These are phyloP conservation scores for Venturia asperata DNA, from an alignment of 2,329 filamentous ascomycete species.

Conservation along the genomic window DNA sequence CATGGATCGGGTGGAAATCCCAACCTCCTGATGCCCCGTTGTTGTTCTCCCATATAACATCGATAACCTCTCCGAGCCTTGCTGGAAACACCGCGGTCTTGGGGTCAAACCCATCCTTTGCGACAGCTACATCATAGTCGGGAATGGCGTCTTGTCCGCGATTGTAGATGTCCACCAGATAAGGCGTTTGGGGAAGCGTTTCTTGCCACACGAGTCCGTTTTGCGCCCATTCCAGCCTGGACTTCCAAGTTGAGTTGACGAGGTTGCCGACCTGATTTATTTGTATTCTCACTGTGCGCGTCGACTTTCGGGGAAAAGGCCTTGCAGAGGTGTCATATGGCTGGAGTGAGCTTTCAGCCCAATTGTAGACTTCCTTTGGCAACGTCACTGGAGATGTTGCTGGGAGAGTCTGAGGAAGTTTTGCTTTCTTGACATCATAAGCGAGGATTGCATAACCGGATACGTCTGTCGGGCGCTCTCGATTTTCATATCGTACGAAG, in stretches of 20 bases:
- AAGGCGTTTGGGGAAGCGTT: constrained; percentile 31
- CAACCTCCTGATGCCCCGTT: constrained; percentile 33
- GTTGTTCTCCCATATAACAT: constrained; percentile 45
- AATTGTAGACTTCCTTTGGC: constrained; percentile 31
- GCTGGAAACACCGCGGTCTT: constrained; percentile 45
- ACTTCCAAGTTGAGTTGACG: neutral
- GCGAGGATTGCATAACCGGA: constrained; percentile 45
- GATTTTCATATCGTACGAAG: constrained; percentile 44
- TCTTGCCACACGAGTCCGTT: constrained; percentile 25
- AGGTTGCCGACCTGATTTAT: constrained; percentile 3
- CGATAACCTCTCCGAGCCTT: constrained; percentile 49
- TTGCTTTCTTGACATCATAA: constrained; percentile 30
- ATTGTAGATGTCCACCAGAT: constrained; percentile 48
- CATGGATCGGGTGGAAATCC: constrained; percentile 48
- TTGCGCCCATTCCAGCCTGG: constrained; percentile 23
- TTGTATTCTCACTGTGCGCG: constrained; percentile 22
- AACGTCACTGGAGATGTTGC: constrained; percentile 27
- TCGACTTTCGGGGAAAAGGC: constrained; percentile 30
- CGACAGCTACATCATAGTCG: constrained; percentile 44
- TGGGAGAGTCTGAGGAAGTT: constrained; percentile 23
- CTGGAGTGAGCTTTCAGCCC: constrained; percentile 34
- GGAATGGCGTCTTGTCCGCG: constrained; percentile 43
- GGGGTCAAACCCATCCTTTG: constrained; percentile 50
- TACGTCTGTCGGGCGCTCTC: constrained; percentile 42
- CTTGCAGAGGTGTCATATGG: constrained; percentile 28